phyloP scores from a whole-genome alignment of 208 protist genomes.

The Novymonas esmeraldas region DNA sequence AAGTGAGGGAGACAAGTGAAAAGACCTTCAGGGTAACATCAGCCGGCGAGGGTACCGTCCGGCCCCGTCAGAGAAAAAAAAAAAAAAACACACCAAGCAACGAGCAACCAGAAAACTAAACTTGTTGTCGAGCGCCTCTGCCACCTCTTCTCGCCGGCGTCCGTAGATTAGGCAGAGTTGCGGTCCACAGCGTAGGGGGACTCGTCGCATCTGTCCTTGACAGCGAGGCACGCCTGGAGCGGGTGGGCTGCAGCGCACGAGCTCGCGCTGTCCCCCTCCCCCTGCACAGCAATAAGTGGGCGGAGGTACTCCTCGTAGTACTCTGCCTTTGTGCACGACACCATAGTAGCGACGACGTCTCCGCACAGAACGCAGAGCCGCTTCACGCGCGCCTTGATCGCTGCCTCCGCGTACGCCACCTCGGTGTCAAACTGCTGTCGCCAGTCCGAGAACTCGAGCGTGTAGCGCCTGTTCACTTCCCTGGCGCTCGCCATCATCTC shows the following conservation, averaged over 20 bases:
- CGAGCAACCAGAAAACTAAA: no score
- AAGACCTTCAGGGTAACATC: no score
- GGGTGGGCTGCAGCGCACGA: constrained; percentile 2
- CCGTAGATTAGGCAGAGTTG: neutral
- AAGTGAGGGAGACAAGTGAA: no score
- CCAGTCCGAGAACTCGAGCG: constrained; percentile 13
- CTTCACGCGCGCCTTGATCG: constrained; percentile 8
- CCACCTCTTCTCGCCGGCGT: no score
- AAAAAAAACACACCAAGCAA: no score
- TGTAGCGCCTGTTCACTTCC: constrained; percentile 10
- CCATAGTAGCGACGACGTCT: constrained; percentile 10
- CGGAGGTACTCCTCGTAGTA: constrained; percentile 21
- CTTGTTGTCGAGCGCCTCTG: no score
- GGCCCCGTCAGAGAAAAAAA: no score
- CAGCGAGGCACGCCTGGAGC: constrained; percentile 18
- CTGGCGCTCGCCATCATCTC: constrained; percentile 21
- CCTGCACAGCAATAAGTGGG: neutral
- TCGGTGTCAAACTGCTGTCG: constrained; percentile 14
- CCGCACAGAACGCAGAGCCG: constrained; percentile 23
- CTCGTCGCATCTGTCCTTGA: constrained; percentile 5
- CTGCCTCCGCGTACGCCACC: constrained; percentile 6
- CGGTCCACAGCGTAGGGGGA: constrained; percentile 7
- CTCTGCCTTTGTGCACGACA: constrained; percentile 1
- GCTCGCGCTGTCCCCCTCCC: neutral
- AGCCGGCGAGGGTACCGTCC: no score